Percentiles rank a stretch among this genome's conserved stretches.
Conservation (phyloP, 2,329 filamentous ascomycete species). For the Cladosporium sp. region DNA sequence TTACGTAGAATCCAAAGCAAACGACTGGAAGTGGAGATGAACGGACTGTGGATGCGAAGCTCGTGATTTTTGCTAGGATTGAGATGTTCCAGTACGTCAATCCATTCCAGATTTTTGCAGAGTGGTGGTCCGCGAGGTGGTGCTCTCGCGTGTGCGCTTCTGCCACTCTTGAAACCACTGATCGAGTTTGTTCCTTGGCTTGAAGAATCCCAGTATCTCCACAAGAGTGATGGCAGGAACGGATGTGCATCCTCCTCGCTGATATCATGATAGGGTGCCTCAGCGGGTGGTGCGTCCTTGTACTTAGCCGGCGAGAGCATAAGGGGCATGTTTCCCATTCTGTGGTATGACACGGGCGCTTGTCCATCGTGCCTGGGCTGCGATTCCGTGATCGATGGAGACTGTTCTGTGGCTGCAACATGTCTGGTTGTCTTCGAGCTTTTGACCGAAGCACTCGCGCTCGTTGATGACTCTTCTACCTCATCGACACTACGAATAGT, state of each 20-base stretch:
- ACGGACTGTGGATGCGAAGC: neutral
- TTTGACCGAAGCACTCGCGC: neutral
- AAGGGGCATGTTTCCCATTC: neutral
- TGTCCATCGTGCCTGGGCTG: neutral
- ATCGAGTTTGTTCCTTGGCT: neutral
- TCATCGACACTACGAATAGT: neutral
- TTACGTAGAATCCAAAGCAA: neutral
- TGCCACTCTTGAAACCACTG: neutral
- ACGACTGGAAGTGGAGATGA: neutral
- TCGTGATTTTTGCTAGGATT: neutral
- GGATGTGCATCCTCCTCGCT: neutral
- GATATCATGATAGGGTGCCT: neutral
- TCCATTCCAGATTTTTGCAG: neutral
- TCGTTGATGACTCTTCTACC: neutral
- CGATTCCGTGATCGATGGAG: no score
- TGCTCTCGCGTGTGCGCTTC: neutral
- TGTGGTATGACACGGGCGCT: neutral
- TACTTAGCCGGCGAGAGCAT: neutral
- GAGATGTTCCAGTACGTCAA: neutral
- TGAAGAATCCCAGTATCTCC: neutral
- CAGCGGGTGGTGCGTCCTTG: neutral
- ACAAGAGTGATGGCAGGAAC: neutral
- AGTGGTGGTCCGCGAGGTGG: neutral
- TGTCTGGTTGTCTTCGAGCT: neutral
- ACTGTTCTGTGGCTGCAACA: neutral